These are phyloP conservation scores for Aspergillus kassunensis DNA, from an alignment of 495 filamentous ascomycete genomes.

Conservation along the genomic window DNA sequence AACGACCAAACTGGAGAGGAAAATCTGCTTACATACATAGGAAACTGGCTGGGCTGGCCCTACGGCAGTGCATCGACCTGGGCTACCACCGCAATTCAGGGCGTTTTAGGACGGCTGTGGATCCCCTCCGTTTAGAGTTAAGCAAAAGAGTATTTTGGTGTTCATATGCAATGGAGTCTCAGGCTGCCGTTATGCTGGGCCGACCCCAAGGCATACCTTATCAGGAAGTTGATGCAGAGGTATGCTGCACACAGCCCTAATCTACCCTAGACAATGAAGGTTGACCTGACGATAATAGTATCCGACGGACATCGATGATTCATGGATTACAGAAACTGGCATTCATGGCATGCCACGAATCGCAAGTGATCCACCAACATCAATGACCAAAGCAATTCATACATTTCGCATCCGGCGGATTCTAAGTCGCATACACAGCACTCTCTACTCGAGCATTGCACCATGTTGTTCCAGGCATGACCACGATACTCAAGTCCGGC, in stretches of 20 bases:
- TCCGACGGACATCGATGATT: neutral
- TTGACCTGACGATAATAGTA: neutral
- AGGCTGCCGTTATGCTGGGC: slow-evolving; percentile 11
- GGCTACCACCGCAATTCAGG: slow-evolving; percentile 16
- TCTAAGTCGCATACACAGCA: slow-evolving; percentile 8
- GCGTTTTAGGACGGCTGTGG: neutral
- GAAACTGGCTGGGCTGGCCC: slow-evolving; percentile 15
- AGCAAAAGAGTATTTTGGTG: slow-evolving; percentile 17
- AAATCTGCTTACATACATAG: neutral
- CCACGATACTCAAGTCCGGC: neutral
- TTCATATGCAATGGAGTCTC: slow-evolving; percentile 13
- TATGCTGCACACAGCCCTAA: neutral
- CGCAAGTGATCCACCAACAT: slow-evolving; percentile 8
- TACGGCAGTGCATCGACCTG: slow-evolving; percentile 19
- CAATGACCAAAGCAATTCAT: slow-evolving; percentile 16
- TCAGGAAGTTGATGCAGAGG: slow-evolving; percentile 16
- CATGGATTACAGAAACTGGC: neutral
- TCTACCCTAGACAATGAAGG: no score
- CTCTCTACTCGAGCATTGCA: slow-evolving; percentile 6
- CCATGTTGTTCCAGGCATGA: neutral
- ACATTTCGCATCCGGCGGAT: slow-evolving; percentile 13
- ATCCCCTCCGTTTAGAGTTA: slow-evolving; percentile 8
- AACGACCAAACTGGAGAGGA: neutral
- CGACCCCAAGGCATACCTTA: slow-evolving; percentile 12
- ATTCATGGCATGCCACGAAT: neutral